Evolutionary conservation across 1,284 basidiomycete species (phyloP), one percentile per base, ranked within the genome.

Genomic region (Apiotrichum sp.): DNA sequence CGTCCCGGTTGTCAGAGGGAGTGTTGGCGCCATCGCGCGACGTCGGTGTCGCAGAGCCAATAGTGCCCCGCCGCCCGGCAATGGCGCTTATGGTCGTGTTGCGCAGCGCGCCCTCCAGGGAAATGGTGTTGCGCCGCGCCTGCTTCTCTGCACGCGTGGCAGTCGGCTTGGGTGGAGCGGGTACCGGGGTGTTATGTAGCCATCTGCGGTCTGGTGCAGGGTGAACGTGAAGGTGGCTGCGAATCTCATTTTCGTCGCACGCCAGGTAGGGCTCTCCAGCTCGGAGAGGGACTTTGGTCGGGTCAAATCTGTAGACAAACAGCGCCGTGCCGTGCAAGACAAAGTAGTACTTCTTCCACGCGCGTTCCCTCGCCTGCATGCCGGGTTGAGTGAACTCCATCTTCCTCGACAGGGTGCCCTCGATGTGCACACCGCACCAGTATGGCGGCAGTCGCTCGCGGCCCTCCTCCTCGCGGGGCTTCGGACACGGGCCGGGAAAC

Each of bases 281-380:
- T 29, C 59, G 59, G 14, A 79, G 65, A 3, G 76, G 75, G 60
- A 77, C 71, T 53, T 73, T 76, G 55, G 75, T 71, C 6, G 78
- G 75, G 59, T 81, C 79, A 57, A 83, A 84, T 65, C 85, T 84
- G 80, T 93, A 98, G 55, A 98, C 81, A 59, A 83, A 82, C 69
- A 98, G 85, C 62, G 82, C 81, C 5, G 95, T 98, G 41, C 95
- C 96, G 69, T 97, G 91, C 42, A 99, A 77, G 62, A 96, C 89
- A 72, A 92, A 89, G 67, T 95, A 83, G 58, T 87, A 84, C 51
- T 88, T 81, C 63, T 87, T 84, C 95, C 95, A 99, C 68, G 89
- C 89, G 39, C 96, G 81, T 69, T 97, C 92, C 69, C 82, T 84
- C 14, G 93, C 86, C 71, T 95, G 90, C 3, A 91, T 80, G 8